phyloP scores from a whole-genome alignment of 768 basidiomycete species.

The Daedaleopsis sinensis region DNA sequence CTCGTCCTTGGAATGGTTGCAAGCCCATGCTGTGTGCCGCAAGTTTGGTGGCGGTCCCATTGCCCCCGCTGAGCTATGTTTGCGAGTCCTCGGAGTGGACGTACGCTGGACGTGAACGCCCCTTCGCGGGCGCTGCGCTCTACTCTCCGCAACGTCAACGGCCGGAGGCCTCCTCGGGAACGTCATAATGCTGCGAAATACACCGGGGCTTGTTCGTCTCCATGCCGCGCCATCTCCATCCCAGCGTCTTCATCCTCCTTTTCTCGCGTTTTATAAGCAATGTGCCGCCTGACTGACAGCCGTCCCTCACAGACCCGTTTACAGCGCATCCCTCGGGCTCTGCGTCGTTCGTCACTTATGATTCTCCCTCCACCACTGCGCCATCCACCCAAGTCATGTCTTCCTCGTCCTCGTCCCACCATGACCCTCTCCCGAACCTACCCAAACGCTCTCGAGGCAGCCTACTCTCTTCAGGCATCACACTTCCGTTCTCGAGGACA shows the following conservation, averaged over 20 bases:
- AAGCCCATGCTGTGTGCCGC: not conserved
- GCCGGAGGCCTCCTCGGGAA: slow-evolving; percentile 6
- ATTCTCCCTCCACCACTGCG: slow-evolving; percentile 6
- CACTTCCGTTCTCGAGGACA: slow-evolving; percentile 15
- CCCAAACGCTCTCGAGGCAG: slow-evolving; percentile 27
- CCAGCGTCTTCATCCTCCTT: not conserved
- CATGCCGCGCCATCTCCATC: not conserved
- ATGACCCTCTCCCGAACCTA: slow-evolving; percentile 5
- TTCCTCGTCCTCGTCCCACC: slow-evolving; percentile 9
- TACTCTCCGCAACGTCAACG: slow-evolving; percentile 2
- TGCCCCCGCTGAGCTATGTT: not conserved
- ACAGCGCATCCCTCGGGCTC: slow-evolving; percentile 29
- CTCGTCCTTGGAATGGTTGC: not conserved
- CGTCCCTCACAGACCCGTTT: slow-evolving; percentile 27
- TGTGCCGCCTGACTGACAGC: slow-evolving; percentile 6
- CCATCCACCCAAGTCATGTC: slow-evolving; percentile 12
- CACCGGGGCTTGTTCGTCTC: not conserved
- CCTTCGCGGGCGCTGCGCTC: slow-evolving; percentile 13
- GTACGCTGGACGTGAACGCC: not conserved
- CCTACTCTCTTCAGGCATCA: slow-evolving; percentile 21
- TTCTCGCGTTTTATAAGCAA: slow-evolving; percentile 8
- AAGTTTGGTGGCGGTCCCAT: not conserved
- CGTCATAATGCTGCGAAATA: not conserved
- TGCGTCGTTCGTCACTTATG: slow-evolving; percentile 27
- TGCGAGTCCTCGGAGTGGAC: not conserved